Evolutionary conservation across 192 early-diverging fungal genomes (phyloP).

Genomic region (Umbelopsis ramanniana): DNA sequence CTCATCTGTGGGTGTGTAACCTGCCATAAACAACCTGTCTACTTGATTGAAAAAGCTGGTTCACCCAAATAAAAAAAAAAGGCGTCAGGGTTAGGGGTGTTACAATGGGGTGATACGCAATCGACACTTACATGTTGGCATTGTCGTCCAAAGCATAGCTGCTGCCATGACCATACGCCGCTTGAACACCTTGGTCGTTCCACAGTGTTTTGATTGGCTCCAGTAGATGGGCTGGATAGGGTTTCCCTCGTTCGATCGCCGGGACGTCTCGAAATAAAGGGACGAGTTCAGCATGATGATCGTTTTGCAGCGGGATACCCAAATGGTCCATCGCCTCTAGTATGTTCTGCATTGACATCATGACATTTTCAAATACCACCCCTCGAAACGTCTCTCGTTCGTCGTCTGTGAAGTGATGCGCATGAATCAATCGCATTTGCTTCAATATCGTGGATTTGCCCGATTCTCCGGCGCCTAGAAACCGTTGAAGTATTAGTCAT

Average conservation of each 20-base stretch:
- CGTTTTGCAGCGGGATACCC: slow-evolving; percentile 46
- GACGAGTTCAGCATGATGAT: slow-evolving; percentile 37
- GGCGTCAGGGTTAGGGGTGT: background rate
- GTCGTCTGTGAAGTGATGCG: slow-evolving; percentile 17
- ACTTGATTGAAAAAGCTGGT: slow-evolving; percentile 54
- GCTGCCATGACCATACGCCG: slow-evolving; percentile 31
- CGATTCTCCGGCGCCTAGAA: slow-evolving; percentile 54
- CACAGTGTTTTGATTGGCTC: slow-evolving; percentile 45
- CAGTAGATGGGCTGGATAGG: slow-evolving; percentile 36
- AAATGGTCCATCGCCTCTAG: slow-evolving; percentile 37
- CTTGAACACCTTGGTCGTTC: slow-evolving; percentile 40
- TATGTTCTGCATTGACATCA: slow-evolving; percentile 44
- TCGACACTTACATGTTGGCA: slow-evolving; percentile 40
- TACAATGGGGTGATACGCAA: background rate
- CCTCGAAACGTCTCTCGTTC: slow-evolving; percentile 35
- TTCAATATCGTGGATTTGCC: slow-evolving; percentile 61
- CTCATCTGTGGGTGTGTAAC: slow-evolving; percentile 54
- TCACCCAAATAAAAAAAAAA: background rate
- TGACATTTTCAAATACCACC: slow-evolving; percentile 44
- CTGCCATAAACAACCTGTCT: slow-evolving; percentile 46
- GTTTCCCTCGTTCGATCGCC: slow-evolving; percentile 28
- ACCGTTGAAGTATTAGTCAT: background rate
- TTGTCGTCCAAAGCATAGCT: slow-evolving; percentile 48
- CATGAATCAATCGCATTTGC: slow-evolving; percentile 49
- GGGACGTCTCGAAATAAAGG: slow-evolving; percentile 33